A percentile compares a stretch with the other conserved stretches of the same genome.
Evolutionary conservation across 768 basidiomycete species (phyloP).

Genomic region (Clitopilus passeckerianus): DNA sequence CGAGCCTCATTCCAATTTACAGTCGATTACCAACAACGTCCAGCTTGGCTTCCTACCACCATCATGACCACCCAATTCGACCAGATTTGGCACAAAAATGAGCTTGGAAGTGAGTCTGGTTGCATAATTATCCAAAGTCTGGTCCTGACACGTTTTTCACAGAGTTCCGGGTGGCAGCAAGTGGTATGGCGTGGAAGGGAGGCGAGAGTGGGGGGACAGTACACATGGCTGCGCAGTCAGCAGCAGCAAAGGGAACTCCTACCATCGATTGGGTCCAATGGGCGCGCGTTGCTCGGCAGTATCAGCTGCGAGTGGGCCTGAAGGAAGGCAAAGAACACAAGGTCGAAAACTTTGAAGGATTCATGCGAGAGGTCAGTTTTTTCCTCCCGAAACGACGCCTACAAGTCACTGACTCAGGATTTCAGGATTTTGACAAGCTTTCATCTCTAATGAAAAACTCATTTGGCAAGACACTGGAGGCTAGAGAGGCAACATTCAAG

Average conservation of each 20-base stretch:
- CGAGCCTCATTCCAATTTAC: slow-evolving; percentile 11
- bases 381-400: background rate
- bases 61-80: slow-evolving; percentile 82
- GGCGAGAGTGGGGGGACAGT: slow-evolving; percentile 59
- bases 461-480: slow-evolving; percentile 82
- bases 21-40: too few relatives aligned
- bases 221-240: slow-evolving; percentile 45
- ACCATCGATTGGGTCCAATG: slow-evolving; percentile 90
- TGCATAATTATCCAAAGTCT: slow-evolving; percentile 1
- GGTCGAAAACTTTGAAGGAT: slow-evolving; percentile 89
- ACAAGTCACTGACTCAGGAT: slow-evolving; percentile 48
- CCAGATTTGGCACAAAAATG: slow-evolving; percentile 73
- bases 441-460: slow-evolving; percentile 77
- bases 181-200: slow-evolving; percentile 94
- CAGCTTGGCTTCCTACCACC: slow-evolving; percentile 3
- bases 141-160: slow-evolving; percentile 10
- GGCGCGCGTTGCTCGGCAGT: slow-evolving; percentile 88
- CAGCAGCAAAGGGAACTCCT: slow-evolving; percentile 8
- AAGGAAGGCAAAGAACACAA: slow-evolving; percentile 44
- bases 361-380: slow-evolving; percentile 73
- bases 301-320: slow-evolving; percentile 82
- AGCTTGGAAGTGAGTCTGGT: slow-evolving; percentile 73
- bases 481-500: slow-evolving; percentile 81
- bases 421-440: slow-evolving; percentile 94
- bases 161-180: slow-evolving; percentile 86